These are phyloP conservation scores for Prunus salicina DNA, from an alignment of 306 rosid genomes.

Conservation along the genomic window DNA sequence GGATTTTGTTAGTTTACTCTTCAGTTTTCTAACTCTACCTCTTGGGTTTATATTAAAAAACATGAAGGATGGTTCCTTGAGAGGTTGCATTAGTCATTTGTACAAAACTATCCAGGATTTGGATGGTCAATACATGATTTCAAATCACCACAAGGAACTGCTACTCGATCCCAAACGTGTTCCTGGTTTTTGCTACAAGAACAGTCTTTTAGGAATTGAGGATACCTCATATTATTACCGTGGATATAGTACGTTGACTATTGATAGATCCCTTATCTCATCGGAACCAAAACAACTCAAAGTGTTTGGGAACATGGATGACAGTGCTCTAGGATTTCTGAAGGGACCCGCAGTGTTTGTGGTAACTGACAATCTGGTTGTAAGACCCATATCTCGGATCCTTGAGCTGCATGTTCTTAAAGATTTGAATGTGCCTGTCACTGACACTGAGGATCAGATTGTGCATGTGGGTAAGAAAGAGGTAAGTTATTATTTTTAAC, in stretches of 20 bases:
- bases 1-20: slow-evolving; percentile 11
- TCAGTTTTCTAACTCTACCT: slow-evolving; percentile 16
- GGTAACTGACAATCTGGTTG: slow-evolving; percentile 9
- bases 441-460: slow-evolving; percentile 3
- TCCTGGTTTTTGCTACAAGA: neutral
- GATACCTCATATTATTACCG: neutral
- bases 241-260: fast-evolving
- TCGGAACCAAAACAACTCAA: neutral
- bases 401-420: slow-evolving; percentile 1
- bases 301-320: neutral
- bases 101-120: neutral
- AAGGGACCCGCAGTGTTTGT: neutral
- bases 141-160: neutral
- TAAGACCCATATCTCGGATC: neutral
- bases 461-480: slow-evolving; percentile 6
- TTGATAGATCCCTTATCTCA: neutral
- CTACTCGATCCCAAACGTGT: slow-evolving; percentile 15
- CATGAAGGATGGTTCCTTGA: neutral
- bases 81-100: slow-evolving; percentile 15
- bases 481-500: neutral
- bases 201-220: neutral
- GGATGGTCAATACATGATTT: neutral
- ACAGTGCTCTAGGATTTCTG: neutral
- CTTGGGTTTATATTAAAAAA: neutral
- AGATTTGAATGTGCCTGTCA: slow-evolving; percentile 3